Evolutionary conservation across 1,284 basidiomycete genomes (phyloP), one percentile per base, ranked within the genome.

Genomic region (Sporisorium sorghi): DNA sequence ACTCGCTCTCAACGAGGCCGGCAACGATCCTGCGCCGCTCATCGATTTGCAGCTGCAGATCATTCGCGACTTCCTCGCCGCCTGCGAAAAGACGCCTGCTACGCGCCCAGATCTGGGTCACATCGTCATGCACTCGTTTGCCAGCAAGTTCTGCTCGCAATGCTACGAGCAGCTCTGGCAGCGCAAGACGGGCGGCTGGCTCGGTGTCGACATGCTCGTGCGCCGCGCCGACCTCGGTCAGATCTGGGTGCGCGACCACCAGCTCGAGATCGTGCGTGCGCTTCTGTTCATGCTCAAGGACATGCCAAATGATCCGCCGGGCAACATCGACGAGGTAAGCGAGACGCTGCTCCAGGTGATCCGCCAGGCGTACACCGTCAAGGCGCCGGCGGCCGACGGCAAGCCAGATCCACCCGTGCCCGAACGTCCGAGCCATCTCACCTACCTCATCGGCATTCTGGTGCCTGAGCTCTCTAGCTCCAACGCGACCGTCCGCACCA

Each of bases 251-350:
- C 88, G 89, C 67, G 93, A 97, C 60, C 91, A 94, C 49, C 92
- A 97, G 84, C 88, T 93, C 46, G 96, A 99, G 78, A 90, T 97
- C 71, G 90, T 95, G 53, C 91, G 95, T 47, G 94, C 93, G 5
- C 88, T 99, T 33, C 87, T 99, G 47, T 95, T 95, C 82, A 92
- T 96, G 70, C 87, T 99, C 52, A 98, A 99, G 84, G 96, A 99
- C 83, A 92, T 97, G 83, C 95, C 97, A 0, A 89, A 90, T 73
- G 95, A 99, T 76, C 89, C 94, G 43, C 93, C 94, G 0, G 89
- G 89, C 23, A 91, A 95, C 76, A 89, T 94, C 35, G 89, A 91
- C 39, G 89, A 91, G 53, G 92, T 97, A 39, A 87, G 91, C 26
- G 90, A 92, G 56, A 91, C 94, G 32, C 87, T 99, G 56, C 89